Conservation (phyloP, 2,329 filamentous ascomycete genomes). For the Pleoardoris graminearum region DNA sequence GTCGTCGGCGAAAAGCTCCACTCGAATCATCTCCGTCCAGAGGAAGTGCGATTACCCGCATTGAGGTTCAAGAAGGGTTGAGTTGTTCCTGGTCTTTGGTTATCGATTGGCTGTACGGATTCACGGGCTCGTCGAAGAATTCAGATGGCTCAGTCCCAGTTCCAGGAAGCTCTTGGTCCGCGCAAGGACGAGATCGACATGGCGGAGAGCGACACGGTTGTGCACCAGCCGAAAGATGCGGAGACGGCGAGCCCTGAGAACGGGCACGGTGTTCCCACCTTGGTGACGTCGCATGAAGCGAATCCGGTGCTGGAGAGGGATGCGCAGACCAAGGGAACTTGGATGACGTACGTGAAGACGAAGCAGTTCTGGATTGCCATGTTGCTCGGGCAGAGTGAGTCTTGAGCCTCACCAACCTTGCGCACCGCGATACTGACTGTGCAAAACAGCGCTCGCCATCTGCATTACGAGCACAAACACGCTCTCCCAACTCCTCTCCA, state of each 20-base stretch:
- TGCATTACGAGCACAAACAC: constrained; percentile 94
- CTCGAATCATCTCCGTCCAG: background rate
- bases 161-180: constrained; percentile 4
- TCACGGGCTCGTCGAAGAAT: constrained; percentile 14
- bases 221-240: constrained; percentile 26
- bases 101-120: constrained; percentile 7
- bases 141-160: constrained; percentile 13
- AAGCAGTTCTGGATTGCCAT: constrained; percentile 87
- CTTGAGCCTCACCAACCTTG: no score
- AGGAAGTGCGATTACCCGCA: background rate
- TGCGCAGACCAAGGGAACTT: constrained; percentile 51
- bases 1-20: constrained; percentile 43
- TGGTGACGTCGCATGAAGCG: constrained; percentile 10
- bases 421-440: no score
- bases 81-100: background rate
- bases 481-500: constrained; percentile 74
- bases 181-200: constrained; percentile 23
- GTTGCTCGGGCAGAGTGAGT: constrained; percentile 64
- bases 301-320: constrained; percentile 32
- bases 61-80: background rate
- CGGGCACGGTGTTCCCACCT: constrained; percentile 20
- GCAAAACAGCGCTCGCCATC: constrained; percentile 56
- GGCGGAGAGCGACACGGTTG: constrained; percentile 21
- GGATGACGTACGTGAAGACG: constrained; percentile 75
- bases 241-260: constrained; percentile 34